Conservation (phyloP, 1,284 basidiomycete genomes). For the Fomitopsis schrenkii region DNA sequence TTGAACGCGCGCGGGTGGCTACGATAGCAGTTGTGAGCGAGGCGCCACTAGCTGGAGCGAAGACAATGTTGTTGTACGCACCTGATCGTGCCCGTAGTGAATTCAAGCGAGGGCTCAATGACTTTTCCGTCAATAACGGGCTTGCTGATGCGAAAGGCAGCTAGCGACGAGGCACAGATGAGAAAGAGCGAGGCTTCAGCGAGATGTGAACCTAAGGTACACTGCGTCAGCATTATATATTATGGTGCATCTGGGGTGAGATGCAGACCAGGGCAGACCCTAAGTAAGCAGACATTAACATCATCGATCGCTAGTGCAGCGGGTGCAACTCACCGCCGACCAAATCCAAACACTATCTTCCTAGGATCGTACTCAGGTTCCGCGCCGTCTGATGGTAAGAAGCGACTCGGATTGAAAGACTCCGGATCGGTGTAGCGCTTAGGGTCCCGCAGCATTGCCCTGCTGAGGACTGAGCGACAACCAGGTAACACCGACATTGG, state of each 20-base stretch:
- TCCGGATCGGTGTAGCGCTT: slow-evolving; percentile 24
- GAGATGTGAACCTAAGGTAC: slow-evolving; percentile 16
- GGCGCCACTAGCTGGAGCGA: background rate
- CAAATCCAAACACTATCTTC: background rate
- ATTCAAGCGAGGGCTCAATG: slow-evolving; percentile 16
- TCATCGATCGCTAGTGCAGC: too few species aligned
- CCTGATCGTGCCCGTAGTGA: slow-evolving; percentile 19
- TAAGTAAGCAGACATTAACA: background rate
- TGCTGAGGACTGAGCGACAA: background rate
- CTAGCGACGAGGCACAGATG: slow-evolving; percentile 24
- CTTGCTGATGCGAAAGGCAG: slow-evolving; percentile 27
- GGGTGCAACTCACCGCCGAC: slow-evolving; percentile 3
- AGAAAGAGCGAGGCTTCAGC: slow-evolving; percentile 29
- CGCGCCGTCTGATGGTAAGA: slow-evolving; percentile 11
- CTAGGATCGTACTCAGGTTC: slow-evolving; percentile 18
- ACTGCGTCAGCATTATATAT: too few species aligned
- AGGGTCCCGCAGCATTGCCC: slow-evolving; percentile 28
- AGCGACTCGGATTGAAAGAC: slow-evolving; percentile 26
- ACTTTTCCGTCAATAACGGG: slow-evolving; percentile 16
- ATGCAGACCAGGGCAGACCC: slow-evolving; percentile 15
- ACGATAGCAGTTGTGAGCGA: background rate
- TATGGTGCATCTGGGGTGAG: too few species aligned
- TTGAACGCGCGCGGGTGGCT: slow-evolving; percentile 28
- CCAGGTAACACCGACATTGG: too few species aligned
- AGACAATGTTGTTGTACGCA: background rate